Percentiles rank a stretch among this genome's conserved stretches.
These are phyloP conservation scores for Phytophthora citricola DNA, from an alignment of 352 stramenopile species.

Conservation along the genomic window DNA sequence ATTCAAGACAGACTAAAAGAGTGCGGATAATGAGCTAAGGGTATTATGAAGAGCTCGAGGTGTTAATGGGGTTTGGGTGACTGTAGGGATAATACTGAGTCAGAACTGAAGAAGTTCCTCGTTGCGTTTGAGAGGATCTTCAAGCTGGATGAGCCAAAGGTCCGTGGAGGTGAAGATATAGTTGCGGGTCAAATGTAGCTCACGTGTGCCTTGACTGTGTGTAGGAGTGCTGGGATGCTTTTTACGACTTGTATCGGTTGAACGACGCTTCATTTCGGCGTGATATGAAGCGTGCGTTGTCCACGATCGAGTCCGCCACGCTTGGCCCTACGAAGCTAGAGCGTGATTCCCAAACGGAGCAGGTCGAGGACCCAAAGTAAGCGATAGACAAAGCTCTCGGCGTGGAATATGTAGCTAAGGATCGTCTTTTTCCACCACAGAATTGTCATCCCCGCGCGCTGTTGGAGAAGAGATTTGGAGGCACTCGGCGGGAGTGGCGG, in stretches of 20 bases:
- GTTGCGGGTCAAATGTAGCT: background rate
- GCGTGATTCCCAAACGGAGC: slow-evolving; percentile 37
- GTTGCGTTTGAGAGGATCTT: slow-evolving; percentile 58
- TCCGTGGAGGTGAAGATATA: slow-evolving; percentile 15
- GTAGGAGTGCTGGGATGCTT: slow-evolving; percentile 62
- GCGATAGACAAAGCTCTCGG: background rate
- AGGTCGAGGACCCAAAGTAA: slow-evolving; percentile 12
- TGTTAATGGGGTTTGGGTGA: background rate
- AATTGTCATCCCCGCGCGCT: slow-evolving; percentile 36
- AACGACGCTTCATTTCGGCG: slow-evolving; percentile 58
- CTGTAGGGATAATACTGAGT: slow-evolving; percentile 30
- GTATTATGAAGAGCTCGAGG: background rate
- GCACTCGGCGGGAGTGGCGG: slow-evolving; percentile 38
- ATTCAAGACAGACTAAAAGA: slow-evolving; percentile 53
- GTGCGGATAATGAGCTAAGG: slow-evolving; percentile 48
- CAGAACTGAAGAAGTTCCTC: slow-evolving; percentile 55
- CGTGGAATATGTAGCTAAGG: background rate
- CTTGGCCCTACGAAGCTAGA: slow-evolving; percentile 70
- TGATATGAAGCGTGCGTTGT: slow-evolving; percentile 74
- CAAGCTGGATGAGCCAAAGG: slow-evolving; percentile 67
- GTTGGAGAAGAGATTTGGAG: slow-evolving; percentile 42
- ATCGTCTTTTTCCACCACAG: slow-evolving; percentile 12
- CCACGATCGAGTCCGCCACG: slow-evolving; percentile 51
- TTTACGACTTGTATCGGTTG: slow-evolving; percentile 52
- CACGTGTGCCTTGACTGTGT: background rate